Percentiles rank a stretch among this genome's conserved stretches.
phyloP scores from a whole-genome alignment of 495 filamentous ascomycete genomes.

The Geoglossum glabrum region DNA sequence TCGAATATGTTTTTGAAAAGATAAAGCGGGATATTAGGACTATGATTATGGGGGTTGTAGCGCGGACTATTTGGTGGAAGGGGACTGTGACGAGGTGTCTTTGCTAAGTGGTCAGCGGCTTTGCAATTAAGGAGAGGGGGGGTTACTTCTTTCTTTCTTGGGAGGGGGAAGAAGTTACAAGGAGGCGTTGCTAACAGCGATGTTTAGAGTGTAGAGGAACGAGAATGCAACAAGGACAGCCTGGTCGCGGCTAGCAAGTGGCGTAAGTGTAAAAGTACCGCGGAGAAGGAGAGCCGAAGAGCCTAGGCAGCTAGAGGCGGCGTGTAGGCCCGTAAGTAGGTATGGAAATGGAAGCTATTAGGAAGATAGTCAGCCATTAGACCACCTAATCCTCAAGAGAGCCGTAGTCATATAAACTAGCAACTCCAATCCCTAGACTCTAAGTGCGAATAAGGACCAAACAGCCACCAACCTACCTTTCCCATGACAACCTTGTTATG shows the following conservation, averaged over 20 bases:
- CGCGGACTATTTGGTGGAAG: conserved; percentile 39
- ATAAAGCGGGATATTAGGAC: conserved; percentile 32
- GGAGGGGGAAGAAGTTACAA: conserved; percentile 14
- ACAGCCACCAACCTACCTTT: conserved; percentile 17
- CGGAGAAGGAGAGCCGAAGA: conserved; percentile 25
- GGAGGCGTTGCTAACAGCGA: conserved; percentile 35
- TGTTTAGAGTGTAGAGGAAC: conserved; percentile 36
- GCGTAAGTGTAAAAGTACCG: conserved; percentile 27
- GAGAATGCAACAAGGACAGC: conserved; percentile 29
- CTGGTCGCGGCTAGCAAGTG: conserved; percentile 25
- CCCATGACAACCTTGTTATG: conserved; percentile 35
- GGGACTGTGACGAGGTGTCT: conserved; percentile 37
- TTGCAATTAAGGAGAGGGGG: too few species aligned
- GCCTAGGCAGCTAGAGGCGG: conserved; percentile 28
- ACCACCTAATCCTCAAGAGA: background rate
- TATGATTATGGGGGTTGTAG: conserved; percentile 32
- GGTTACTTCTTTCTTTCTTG: too few species aligned
- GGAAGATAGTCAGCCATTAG: background rate
- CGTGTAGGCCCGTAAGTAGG: conserved; percentile 33
- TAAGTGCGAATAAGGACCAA: background rate
- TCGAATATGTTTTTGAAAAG: conserved; percentile 27
- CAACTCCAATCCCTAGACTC: background rate
- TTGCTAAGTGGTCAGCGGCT: too few species aligned
- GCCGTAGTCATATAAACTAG: background rate
- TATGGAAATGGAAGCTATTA: conserved; percentile 33